phyloP scores from a whole-genome alignment of 2,329 filamentous ascomycete genomes.

The Penicillium sp. region DNA sequence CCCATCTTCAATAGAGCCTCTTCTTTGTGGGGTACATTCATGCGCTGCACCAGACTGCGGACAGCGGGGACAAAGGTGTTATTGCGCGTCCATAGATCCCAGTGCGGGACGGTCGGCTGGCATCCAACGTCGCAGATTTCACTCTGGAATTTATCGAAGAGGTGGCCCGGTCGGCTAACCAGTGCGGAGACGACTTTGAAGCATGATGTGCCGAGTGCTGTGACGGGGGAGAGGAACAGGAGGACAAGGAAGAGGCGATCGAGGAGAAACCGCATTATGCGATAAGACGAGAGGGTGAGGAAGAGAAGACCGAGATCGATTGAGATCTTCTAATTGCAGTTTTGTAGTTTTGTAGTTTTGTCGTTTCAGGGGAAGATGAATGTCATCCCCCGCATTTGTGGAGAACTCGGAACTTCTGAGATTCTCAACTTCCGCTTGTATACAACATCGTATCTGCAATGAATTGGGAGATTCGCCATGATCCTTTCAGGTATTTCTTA shows the following conservation, averaged over 20 bases:
- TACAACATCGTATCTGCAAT: not conserved
- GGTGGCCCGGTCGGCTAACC: constrained; percentile 29
- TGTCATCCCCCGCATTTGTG: constrained; percentile 8
- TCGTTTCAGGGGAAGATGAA: not conserved
- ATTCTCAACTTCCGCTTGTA: not conserved
- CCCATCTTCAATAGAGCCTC: constrained; percentile 33
- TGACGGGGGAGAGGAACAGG: constrained; percentile 17
- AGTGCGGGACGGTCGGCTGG: constrained; percentile 35
- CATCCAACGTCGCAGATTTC: constrained; percentile 36
- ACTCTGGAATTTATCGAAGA: constrained; percentile 35
- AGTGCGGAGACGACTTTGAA: constrained; percentile 79
- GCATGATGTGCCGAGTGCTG: constrained; percentile 61
- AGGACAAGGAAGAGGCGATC: constrained; percentile 21
- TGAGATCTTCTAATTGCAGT: not conserved
- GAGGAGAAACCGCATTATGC: constrained; percentile 23
- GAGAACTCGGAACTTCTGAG: constrained; percentile 2
- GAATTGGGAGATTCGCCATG: not conserved
- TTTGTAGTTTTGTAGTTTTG: not conserved
- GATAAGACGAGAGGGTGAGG: constrained; percentile 7
- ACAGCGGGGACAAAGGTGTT: constrained; percentile 37
- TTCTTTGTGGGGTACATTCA: constrained; percentile 32
- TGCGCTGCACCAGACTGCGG: constrained; percentile 31
- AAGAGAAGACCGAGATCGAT: constrained; percentile 10
- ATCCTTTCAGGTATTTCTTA: constrained; percentile 3
- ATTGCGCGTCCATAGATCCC: constrained; percentile 39